These are phyloP conservation scores for Phyllachora maydis DNA, from an alignment of 2,329 filamentous ascomycete species.

Conservation along the genomic window DNA sequence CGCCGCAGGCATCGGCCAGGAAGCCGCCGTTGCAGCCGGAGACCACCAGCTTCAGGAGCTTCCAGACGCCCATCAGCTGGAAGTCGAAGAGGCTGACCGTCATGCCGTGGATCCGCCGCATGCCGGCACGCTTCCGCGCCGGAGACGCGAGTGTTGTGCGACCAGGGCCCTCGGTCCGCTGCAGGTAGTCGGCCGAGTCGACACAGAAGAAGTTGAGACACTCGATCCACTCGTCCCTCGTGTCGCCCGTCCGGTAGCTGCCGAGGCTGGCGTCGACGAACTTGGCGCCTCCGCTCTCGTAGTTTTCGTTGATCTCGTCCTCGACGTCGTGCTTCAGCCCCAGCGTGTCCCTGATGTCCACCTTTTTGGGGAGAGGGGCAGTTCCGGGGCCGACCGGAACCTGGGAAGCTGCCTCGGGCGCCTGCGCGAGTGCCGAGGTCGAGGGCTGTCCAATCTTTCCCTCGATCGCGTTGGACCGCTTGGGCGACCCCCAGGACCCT, in stretches of 20 bases:
- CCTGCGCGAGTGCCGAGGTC: too few relatives aligned
- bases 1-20: constrained; percentile 6
- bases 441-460: too few relatives aligned
- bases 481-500: too few relatives aligned
- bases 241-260: constrained; percentile 5
- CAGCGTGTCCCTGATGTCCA: too few relatives aligned
- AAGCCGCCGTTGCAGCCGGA: constrained; percentile 4
- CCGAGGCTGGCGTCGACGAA: constrained; percentile 5
- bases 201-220: constrained; percentile 6
- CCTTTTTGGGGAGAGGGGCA: too few relatives aligned
- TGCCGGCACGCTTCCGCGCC: constrained; percentile 3
- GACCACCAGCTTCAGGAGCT: constrained; percentile 3
- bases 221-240: constrained; percentile 1
- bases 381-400: too few relatives aligned
- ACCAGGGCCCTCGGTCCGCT: too few relatives aligned
- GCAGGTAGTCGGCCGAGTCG: constrained; percentile 2
- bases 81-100: constrained; percentile 7
- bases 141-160: neutral
- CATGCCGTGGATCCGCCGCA: constrained; percentile 5
- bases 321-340: too few relatives aligned
- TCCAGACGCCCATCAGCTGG: constrained; percentile 6
- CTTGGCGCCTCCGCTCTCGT: too few relatives aligned
- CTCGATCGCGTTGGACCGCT: too few relatives aligned
- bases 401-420: too few relatives aligned
- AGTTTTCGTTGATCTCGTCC: too few relatives aligned